Evolutionary conservation across 2,329 filamentous ascomycete genomes (phyloP), one percentile per base, ranked within the genome.

Genomic region (Fusarium beomiforme): DNA sequence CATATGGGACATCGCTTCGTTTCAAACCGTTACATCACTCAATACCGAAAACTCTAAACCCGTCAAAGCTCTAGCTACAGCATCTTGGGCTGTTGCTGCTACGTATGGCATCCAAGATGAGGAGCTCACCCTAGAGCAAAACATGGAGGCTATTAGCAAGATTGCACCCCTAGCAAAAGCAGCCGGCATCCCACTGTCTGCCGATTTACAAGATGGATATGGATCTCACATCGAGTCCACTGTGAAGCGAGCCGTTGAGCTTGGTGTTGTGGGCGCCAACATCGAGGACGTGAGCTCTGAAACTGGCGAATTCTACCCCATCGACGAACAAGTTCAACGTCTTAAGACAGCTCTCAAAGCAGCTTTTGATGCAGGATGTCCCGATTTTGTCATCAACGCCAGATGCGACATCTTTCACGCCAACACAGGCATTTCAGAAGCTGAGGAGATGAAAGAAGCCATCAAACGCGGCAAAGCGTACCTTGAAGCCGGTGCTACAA

Each of bases 201-300:
- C 85, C 8, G 89, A 91, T 72, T 76, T 90, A 5, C 88, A 90
- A 76, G 89, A 91, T 71, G 89, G 88, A 0, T 91, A 90, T 67
- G 85, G 84, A 4, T 78, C 82, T 5, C 73, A 75, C 23, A 81
- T 88, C 4, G 82, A 79, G 8, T 81, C 84, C 8, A 85, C 81
- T 0, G 80, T 90, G 5, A 75, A 77, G 9, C 75, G 74, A 4
- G 80, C 85, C 2, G 83, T 90, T n/a, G 75, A 81, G 6, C 64
- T 85, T 0, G 89, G 88, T 1, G 88, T 82, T 0, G 85, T 86
- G 3, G 88, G 89, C 1, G 85, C 84, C 50, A 91, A 91, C 71
- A 81, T 91, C 5, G 89, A 91, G 65, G 89, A 91, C 60, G 82
- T 78, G 50, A 76, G 79, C 24, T 80, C 79, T 6, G 75, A 77